Evolutionary conservation across 805 yeast genomes (phyloP), one percentile per base, ranked within the genome.

Genomic region (Pichia paraexigua): DNA sequence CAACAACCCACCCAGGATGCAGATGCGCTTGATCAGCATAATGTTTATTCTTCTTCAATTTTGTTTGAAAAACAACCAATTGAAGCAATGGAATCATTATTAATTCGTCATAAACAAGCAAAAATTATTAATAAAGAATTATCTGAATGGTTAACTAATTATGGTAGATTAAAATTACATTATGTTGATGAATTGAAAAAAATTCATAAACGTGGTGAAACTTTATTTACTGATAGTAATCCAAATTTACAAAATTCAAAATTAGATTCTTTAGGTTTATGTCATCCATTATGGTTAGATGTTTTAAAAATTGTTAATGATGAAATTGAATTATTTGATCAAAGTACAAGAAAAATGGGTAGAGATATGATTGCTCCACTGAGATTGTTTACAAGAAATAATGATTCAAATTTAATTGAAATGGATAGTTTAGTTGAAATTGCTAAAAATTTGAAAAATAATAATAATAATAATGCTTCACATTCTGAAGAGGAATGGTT

Each of bases 401-500:
- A 83, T 52, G 79, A 72, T 52, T 64, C 69, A 18, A 70, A 71
- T 48, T 67, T 74, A 53, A 67, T 69, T 50, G 71, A 71, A 57
- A 56, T 72, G 60, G 73, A 71, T 47, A 74, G 74, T 41, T 49
- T 68, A 40, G 46, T 49, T 20, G 53, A 59, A n/a, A 43, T 67
- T 39, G 67, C 71, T 2, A 42, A 52, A 6, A 53, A 58, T 5
- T 56, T 67, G 32, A 32, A 58, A 24, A 44, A 52, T 4, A 60
- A 58, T 24, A 46, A 45, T 7, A 42, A 51, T 4, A 61, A 58
- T 24, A 46, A 45, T 7, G 77, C 70, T 56, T 66, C 71, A 46
- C 64, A 68, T 46, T 75, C 80, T 32, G 81, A 77, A 49, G 72
- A 72, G 37, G 77, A 79, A 59, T 89, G 96, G 96, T 83, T 82